A percentile compares a stretch with the other conserved stretches of the same genome.
Conservation (phyloP, 805 yeast genomes). For the Deakozyma indianensis region DNA sequence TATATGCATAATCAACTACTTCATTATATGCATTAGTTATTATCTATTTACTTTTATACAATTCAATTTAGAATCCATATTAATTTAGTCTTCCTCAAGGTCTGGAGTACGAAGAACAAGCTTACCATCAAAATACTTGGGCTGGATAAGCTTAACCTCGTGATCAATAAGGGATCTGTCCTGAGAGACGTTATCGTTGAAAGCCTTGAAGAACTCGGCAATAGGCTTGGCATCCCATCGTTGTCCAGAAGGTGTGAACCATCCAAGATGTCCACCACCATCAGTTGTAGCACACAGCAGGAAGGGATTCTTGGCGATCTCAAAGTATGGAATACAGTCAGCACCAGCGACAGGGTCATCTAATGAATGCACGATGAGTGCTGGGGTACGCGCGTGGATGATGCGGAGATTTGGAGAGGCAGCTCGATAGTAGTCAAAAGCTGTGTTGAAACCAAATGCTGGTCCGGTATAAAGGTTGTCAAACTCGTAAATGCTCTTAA, state of each 20-base stretch:
- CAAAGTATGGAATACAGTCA: conserved; percentile 35
- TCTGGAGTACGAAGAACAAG: neutral
- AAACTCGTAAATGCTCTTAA: conserved; percentile 35
- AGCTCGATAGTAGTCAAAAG: conserved; percentile 48
- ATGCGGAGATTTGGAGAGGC: conserved; percentile 46
- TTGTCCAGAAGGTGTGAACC: conserved; percentile 44
- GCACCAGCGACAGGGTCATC: conserved; percentile 67
- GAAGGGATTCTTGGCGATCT: conserved; percentile 43
- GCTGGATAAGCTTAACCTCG: neutral
- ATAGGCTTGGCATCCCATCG: conserved; percentile 55
- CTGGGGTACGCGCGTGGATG: conserved; percentile 43
- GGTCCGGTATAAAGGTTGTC: conserved; percentile 54
- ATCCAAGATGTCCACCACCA: conserved; percentile 76
- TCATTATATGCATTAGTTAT: neutral
- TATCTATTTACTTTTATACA: too few species aligned
- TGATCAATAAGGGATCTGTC: neutral
- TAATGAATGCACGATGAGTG: conserved; percentile 43
- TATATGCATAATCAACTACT: neutral
- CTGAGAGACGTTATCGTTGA: conserved; percentile 17
- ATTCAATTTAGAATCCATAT: too few species aligned
- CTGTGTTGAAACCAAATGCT: conserved; percentile 49
- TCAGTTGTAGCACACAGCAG: conserved; percentile 42
- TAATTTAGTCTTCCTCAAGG: neutral
- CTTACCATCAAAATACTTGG: neutral
- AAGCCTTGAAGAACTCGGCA: conserved; percentile 26